Evolutionary conservation across 768 basidiomycete genomes (phyloP), one percentile per base, ranked within the genome.

Genomic region (Hericium erinaceus): DNA sequence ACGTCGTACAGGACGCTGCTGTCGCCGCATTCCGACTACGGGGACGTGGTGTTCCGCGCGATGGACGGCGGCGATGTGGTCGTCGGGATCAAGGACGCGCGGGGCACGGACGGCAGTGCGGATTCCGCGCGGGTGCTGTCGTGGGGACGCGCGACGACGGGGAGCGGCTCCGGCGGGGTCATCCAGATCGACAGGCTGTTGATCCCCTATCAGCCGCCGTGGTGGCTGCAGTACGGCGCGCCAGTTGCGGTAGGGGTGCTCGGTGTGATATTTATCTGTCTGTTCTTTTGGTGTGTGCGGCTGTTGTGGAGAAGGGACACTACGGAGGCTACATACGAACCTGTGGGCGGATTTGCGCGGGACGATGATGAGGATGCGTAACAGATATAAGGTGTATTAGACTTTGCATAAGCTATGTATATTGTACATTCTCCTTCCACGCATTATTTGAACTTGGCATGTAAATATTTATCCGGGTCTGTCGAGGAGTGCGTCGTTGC

Each of bases 321-420:
- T 56, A 87, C 83, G 37, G 88, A 92, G 69, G 87, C 91, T 39
- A 93, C 90, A 39, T 97, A 92, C 69, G 93, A 95, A 68, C 92
- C 94, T 22, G 72, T 88, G 39, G 93, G 92, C 49, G 91, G 92
- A 39, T 91, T 89, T 68, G 80, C 77, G 39, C 74, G 74, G 51
- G 80, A 82, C 46, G 82, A 80, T 57, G 82, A 80, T 57, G 78
- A 82, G 57, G 70, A 76, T 6, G 65, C 62, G 48, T 69, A 66
- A 56, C 26, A n/a, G 54, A 55, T 46, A 24, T 41, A 51, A 54
- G 39, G 52, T 58, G 49, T 51, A 41, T 20, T 48, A 48, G 55
- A 56, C 44, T 16, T 38, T 56, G 55, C 55, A 49, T 56, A 56
- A 49, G 18, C 26, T 56, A 56, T 58, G 48, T 52, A 51, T 58